Conservation (phyloP, 129 eudicot species). For the Cynara cardunculus region DNA sequence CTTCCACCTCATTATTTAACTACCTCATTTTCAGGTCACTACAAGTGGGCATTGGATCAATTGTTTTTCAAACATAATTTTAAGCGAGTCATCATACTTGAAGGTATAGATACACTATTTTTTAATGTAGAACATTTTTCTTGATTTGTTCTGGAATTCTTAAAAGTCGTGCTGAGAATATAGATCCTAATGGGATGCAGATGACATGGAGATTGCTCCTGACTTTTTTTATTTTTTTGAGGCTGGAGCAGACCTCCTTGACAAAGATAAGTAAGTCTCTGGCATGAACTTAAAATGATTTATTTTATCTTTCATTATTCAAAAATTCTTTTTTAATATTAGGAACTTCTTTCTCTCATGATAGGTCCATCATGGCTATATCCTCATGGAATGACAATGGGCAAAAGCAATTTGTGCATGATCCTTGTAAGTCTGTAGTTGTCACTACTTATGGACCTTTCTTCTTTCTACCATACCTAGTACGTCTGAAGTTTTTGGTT, state of each 20-base stretch:
- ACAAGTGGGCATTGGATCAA: conserved; percentile 96
- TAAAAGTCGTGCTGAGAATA: conserved; percentile 13
- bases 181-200: conserved; percentile 39
- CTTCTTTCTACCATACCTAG: neutral
- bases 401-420: conserved; percentile 91
- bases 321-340: neutral
- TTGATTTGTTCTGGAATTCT: conserved; percentile 4
- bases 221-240: conserved; percentile 93
- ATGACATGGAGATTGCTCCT: conserved; percentile 97
- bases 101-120: conserved; percentile 44
- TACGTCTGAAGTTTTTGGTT: neutral
- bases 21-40: conserved; percentile 65
- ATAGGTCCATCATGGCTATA: conserved; percentile 74
- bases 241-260: conserved; percentile 93
- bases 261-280: conserved; percentile 68
- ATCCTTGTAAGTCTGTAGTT: conserved; percentile 58
- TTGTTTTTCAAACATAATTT: conserved; percentile 75
- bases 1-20: neutral
- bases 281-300: neutral
- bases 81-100: conserved; percentile 81
- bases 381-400: conserved; percentile 99
- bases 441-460: neutral
- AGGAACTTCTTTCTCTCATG: neutral
- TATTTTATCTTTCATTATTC: neutral
- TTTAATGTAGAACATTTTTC: neutral